Evolutionary conservation across 2,329 filamentous ascomycete genomes (phyloP), one percentile per base, ranked within the genome.

Genomic region (Penicillium sp.): DNA sequence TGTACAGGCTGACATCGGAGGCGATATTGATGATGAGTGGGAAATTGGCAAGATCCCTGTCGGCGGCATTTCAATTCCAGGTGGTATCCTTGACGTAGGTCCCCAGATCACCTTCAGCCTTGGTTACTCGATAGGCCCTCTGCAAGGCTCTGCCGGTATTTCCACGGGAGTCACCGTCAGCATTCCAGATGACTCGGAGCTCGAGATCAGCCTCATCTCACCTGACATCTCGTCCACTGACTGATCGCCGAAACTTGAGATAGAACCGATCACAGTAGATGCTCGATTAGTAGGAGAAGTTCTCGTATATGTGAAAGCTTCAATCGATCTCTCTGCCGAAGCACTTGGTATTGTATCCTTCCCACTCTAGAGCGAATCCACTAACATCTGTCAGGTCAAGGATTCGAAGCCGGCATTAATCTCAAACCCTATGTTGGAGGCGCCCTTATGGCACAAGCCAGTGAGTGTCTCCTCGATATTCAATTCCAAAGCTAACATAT

Each of bases 61-160:
- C 29, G 65, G 66, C 7, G 69, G 69, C 5, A 61, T 70, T n/a
- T 61, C 61, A 1, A 63, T 71, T 19, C 58, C 64, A 3, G 64
- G 66, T 3, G 64, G 65, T 7, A 48, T 71, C 17, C 50, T 68
- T 13, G 65, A 67, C 13, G 38, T 71, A 9, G 69, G 67, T 1
- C 65, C 67, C 3, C 48, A 64, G 38, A 62, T 70, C 53, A 64
- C 59, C 5, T 67, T 70, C 41, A 66, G 60, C 17, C 54, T 65
- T 29, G 66, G 64, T 11, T 62, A 65, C 48, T 48, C 54, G 5
- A 49, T 69, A 35, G 66, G 67, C 15, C 66, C 64, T n/a, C 56
- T 71, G 3, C 58, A 65, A 19, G 69, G 69, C 21, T 59, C 64
- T 19, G 68, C 69, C 5, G 56, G 59, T 7, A 53, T 71, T 29